phyloP scores from a whole-genome alignment of 768 basidiomycete genomes.

The Lactifluus echinatus region DNA sequence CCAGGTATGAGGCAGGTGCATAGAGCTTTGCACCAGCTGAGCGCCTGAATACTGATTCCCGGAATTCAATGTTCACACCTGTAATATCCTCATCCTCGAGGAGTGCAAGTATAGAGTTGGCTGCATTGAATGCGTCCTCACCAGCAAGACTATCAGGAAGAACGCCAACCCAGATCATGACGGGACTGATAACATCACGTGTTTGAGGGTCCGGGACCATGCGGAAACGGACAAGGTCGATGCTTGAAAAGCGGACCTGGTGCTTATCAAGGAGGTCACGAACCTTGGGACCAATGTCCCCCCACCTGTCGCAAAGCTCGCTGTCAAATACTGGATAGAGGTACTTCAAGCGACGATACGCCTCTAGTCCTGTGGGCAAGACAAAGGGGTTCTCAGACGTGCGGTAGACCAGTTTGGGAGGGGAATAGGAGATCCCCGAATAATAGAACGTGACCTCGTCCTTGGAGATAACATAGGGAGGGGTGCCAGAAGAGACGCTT shows the following conservation, averaged over 20 bases:
- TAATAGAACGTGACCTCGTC: conserved; percentile 25
- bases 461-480: background rate
- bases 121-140: conserved; percentile 23
- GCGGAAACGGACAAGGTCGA: conserved; percentile 30
- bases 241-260: conserved; percentile 27
- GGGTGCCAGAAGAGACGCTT: background rate
- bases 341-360: conserved; percentile 23
- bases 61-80: conserved; percentile 32
- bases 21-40: conserved; percentile 29
- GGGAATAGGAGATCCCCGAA: conserved; percentile 25
- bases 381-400: conserved; percentile 24
- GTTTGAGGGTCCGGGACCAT: conserved; percentile 7
- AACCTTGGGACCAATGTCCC: conserved; percentile 27
- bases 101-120: conserved; percentile 27
- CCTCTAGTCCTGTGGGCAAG: conserved; percentile 16
- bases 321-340: conserved; percentile 27
- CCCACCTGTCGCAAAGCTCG: conserved; percentile 27
- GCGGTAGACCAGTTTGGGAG: conserved; percentile 24
- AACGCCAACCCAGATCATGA: conserved; percentile 36
- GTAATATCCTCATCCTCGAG: conserved; percentile 28
- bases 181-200: background rate
- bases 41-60: conserved; percentile 26
- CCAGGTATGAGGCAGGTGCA: conserved; percentile 24
- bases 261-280: conserved; percentile 24
- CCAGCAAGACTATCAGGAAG: conserved; percentile 24